phyloP scores from a whole-genome alignment of 2,329 filamentous ascomycete genomes.

The Chrysoporthe cubensis region DNA sequence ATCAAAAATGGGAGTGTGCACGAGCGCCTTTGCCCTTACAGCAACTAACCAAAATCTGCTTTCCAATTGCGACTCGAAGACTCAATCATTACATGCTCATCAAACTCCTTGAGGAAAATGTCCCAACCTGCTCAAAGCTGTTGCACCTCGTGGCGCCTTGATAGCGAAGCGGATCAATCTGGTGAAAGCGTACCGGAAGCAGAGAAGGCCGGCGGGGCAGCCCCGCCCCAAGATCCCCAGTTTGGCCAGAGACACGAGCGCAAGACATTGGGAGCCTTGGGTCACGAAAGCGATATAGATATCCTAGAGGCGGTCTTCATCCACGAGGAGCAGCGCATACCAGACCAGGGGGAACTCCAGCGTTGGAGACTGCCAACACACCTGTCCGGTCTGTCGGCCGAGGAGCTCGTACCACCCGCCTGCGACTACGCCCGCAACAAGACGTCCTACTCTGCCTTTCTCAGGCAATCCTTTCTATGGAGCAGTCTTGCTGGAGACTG shows the following conservation, averaged over 20 bases:
- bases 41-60: too few relatives aligned
- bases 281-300: background rate
- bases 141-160: background rate
- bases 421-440: background rate
- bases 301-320: background rate
- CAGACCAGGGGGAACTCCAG: background rate
- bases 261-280: background rate
- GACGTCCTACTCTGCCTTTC: background rate
- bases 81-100: background rate
- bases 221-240: background rate
- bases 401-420: background rate
- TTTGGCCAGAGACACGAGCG: background rate
- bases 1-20: too few relatives aligned
- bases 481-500: background rate
- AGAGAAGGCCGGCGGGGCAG: background rate
- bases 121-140: background rate
- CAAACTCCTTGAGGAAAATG: background rate
- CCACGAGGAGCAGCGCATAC: background rate
- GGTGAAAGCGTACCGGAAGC: background rate
- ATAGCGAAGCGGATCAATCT: background rate
- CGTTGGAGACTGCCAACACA: background rate
- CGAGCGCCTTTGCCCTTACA: too few relatives aligned
- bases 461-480: background rate
- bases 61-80: too few relatives aligned
- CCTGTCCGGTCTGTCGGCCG: background rate